phyloP scores from a whole-genome alignment of 2,329 filamentous ascomycete species.

The Sphaerulina musiva region DNA sequence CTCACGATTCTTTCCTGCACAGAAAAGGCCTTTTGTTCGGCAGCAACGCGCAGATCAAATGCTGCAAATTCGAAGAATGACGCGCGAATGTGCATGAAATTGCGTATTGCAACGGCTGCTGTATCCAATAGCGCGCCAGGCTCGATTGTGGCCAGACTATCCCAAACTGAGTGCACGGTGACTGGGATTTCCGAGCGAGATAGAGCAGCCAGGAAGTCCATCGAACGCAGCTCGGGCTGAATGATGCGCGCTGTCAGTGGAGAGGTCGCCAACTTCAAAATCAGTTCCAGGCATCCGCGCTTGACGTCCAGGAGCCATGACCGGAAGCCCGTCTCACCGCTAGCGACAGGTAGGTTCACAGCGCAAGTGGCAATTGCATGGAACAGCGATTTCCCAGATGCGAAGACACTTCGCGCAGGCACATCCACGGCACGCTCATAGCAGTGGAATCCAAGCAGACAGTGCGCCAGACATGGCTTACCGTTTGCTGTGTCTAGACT shows the following conservation, averaged over 20 bases:
- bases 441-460: slow-evolving; percentile 81
- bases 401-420: slow-evolving; percentile 63
- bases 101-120: slow-evolving; percentile 62
- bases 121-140: slow-evolving; percentile 63
- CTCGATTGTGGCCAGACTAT: slow-evolving; percentile 55
- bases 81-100: slow-evolving; percentile 71
- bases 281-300: slow-evolving; percentile 49
- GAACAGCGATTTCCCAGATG: slow-evolving; percentile 67
- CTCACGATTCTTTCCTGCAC: slow-evolving; percentile 53
- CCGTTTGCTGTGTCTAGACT: slow-evolving; percentile 69
- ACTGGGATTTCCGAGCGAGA: slow-evolving; percentile 67
- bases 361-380: slow-evolving; percentile 63
- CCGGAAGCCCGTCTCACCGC: slow-evolving; percentile 27
- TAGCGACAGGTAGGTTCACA: slow-evolving; percentile 49
- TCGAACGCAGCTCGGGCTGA: slow-evolving; percentile 70
- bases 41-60: slow-evolving; percentile 71
- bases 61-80: slow-evolving; percentile 78
- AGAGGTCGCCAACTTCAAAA: slow-evolving; percentile 78
- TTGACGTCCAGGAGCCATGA: slow-evolving; percentile 42
- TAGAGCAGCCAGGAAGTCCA: slow-evolving; percentile 72
- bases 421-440: slow-evolving; percentile 63
- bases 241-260: slow-evolving; percentile 68
- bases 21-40: slow-evolving; percentile 25
- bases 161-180: slow-evolving; percentile 64
- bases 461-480: slow-evolving; percentile 80